Evolutionary conservation across 345 rosid species (phyloP).

Genomic region (Salix suchowensis): DNA sequence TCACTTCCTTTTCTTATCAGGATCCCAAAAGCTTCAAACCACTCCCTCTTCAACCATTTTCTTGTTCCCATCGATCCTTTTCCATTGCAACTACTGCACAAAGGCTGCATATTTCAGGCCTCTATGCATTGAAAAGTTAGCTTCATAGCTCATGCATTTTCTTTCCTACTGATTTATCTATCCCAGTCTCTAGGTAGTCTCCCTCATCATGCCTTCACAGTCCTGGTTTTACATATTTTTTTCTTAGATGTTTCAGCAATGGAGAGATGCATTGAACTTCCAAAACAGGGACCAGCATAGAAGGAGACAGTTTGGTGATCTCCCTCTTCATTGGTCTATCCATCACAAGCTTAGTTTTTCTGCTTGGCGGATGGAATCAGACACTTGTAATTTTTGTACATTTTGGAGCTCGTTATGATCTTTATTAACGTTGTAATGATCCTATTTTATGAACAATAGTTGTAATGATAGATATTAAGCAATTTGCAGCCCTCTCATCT

Average conservation of each 20-base stretch:
- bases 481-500: slow-evolving; percentile 13
- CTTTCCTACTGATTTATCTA: not conserved
- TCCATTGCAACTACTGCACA: slow-evolving; percentile 13
- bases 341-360: slow-evolving; percentile 41
- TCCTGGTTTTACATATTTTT: not conserved
- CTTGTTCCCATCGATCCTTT: not conserved
- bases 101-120: slow-evolving; percentile 53
- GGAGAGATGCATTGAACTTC: not conserved
- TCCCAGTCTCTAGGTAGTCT: not conserved
- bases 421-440: not conserved
- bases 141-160: slow-evolving; percentile 12
- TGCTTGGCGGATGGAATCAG: slow-evolving; percentile 34
- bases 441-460: slow-evolving; percentile 1
- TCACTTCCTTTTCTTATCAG: not conserved
- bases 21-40: not conserved
- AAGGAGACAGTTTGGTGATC: slow-evolving; percentile 69
- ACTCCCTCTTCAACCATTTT: not conserved
- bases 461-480: not conserved
- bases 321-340: slow-evolving; percentile 36
- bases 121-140: slow-evolving; percentile 8
- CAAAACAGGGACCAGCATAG: slow-evolving; percentile 25
- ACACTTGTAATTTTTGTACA: slow-evolving; percentile 19
- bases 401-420: slow-evolving; percentile 11
- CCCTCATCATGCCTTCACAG: not conserved
- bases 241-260: slow-evolving; percentile 10